Evolutionary conservation across 257 asterid genomes (phyloP).

Genomic region (Leptodermis oblonga): DNA sequence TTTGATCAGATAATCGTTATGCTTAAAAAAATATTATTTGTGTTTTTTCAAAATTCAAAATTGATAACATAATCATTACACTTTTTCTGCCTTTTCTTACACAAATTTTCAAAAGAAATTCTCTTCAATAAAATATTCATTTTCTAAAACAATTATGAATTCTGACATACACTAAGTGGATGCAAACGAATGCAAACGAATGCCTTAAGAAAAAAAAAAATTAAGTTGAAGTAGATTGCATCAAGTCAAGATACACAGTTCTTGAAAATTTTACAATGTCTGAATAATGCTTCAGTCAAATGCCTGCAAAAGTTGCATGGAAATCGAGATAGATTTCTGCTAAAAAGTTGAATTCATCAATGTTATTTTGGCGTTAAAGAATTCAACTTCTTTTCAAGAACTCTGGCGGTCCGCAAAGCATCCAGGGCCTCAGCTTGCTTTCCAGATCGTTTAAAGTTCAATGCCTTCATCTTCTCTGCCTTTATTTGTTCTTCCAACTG

Average conservation of each 20-base stretch:
- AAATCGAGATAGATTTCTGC: background rate
- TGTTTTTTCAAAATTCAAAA: no score
- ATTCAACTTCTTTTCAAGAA: constrained; percentile 73
- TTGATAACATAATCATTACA: no score
- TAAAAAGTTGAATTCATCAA: background rate
- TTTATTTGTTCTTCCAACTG: constrained; percentile 57
- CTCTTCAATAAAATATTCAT: no score
- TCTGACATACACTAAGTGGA: no score
- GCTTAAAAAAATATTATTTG: no score
- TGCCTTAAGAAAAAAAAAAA: background rate
- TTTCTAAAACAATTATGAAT: no score
- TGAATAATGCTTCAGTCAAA: no score
- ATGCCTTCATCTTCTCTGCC: constrained; percentile 76
- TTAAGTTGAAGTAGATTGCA: no score
- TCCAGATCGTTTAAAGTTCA: constrained; percentile 77
- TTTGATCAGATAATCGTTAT: no score
- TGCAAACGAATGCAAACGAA: background rate
- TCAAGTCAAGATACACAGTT: background rate
- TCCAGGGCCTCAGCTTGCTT: constrained; percentile 86
- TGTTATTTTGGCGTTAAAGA: constrained; percentile 39
- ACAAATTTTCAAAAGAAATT: no score
- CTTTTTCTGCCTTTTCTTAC: no score
- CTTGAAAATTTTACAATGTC: no score
- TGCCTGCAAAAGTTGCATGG: background rate
- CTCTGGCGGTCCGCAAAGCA: constrained; percentile 68